Conservation (phyloP, 177 flowering plant genomes). For the Vitis hybrid region DNA sequence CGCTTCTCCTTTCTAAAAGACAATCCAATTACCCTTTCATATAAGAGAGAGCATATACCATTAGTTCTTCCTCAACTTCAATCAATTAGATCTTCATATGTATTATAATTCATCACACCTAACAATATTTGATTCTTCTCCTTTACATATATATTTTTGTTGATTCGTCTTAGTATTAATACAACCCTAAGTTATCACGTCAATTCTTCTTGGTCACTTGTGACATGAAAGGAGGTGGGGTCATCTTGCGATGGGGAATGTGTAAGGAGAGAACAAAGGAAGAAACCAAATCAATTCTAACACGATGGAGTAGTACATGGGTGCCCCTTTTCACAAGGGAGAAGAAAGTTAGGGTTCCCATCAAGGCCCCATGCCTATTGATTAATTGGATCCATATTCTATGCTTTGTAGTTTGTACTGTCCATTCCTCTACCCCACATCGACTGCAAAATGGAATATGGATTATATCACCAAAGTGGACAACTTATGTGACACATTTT, state of each 20-base stretch:
- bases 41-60: background rate
- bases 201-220: constrained; percentile 13
- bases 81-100: no score
- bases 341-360: constrained; percentile 31
- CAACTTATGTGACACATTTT: constrained; percentile 32
- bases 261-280: constrained; percentile 22
- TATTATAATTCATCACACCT: no score
- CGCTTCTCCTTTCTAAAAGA: constrained; percentile 17
- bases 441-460: constrained; percentile 31
- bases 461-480: constrained; percentile 28
- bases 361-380: constrained; percentile 27
- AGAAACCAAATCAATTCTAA: constrained; percentile 31
- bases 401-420: constrained; percentile 31
- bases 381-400: constrained; percentile 24
- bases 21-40: constrained; percentile 12
- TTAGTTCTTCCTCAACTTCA: no score
- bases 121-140: no score
- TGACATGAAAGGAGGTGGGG: constrained; percentile 24
- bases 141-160: no score
- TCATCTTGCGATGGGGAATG: constrained; percentile 4
- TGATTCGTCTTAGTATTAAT: no score
- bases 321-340: constrained; percentile 30
- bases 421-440: constrained; percentile 25
- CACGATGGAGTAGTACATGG: constrained; percentile 23
- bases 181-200: background rate